These are phyloP conservation scores for Spatholobus suberectus DNA, from an alignment of 306 rosid genomes.

Conservation along the genomic window DNA sequence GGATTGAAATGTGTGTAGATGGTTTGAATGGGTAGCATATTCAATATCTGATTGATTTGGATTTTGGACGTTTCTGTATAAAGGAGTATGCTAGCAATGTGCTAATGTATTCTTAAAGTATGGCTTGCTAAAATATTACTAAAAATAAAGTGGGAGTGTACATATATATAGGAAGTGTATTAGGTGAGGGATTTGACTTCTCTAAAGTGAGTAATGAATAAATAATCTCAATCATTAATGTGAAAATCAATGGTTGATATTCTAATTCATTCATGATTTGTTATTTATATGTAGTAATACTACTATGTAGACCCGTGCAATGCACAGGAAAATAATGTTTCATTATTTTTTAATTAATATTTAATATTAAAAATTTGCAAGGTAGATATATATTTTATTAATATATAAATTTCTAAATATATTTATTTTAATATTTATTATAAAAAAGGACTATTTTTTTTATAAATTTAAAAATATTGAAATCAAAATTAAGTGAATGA, in stretches of 20 bases:
- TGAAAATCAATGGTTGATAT: neutral
- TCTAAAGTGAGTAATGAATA: neutral
- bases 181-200: neutral
- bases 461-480: no score
- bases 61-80: neutral
- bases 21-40: constrained; percentile 11
- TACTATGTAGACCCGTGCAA: no score
- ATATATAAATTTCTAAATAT: no score
- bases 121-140: neutral
- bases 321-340: no score
- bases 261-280: neutral
- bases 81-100: neutral
- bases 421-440: no score
- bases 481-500: no score
- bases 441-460: no score
- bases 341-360: no score
- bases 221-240: neutral
- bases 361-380: no score
- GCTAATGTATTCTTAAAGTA: neutral
- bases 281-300: neutral
- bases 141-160: neutral
- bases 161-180: neutral
- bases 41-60: neutral
- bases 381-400: no score
- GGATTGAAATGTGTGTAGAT: no score